Conservation (phyloP, 2,329 filamentous ascomycete genomes). For the Pezicula rhizophila region DNA sequence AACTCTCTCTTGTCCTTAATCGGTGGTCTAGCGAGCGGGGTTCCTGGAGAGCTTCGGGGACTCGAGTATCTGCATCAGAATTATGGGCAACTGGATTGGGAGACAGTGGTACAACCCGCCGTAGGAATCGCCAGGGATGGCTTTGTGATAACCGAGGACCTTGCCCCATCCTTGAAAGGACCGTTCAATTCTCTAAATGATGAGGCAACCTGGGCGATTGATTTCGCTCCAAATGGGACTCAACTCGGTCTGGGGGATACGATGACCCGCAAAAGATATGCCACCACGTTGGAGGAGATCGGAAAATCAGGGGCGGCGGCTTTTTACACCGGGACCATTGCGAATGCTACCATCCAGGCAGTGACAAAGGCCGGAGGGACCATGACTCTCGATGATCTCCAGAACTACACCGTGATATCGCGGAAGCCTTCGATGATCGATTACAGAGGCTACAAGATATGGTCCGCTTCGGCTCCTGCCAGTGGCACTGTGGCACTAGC, state of each 20-base stretch:
- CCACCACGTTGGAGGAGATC: slow-evolving; percentile 71
- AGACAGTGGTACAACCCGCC: slow-evolving; percentile 50
- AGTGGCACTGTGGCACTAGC: slow-evolving; percentile 71
- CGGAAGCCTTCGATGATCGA: slow-evolving; percentile 57
- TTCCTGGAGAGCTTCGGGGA: slow-evolving; percentile 42
- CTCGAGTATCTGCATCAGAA: slow-evolving; percentile 33
- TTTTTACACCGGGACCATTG: slow-evolving; percentile 69
- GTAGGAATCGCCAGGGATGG: slow-evolving; percentile 53
- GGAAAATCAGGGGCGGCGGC: slow-evolving; percentile 64
- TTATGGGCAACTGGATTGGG: slow-evolving; percentile 48
- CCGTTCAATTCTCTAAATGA: slow-evolving; percentile 58
- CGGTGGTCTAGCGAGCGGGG: slow-evolving; percentile 51
- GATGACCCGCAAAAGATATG: slow-evolving; percentile 77
- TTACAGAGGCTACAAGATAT: slow-evolving; percentile 68
- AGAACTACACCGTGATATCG: slow-evolving; percentile 62
- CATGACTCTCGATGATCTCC: slow-evolving; percentile 75
- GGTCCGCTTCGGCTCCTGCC: slow-evolving; percentile 67
- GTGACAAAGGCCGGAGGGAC: slow-evolving; percentile 69
- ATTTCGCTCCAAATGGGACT: slow-evolving; percentile 81
- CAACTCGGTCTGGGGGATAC: slow-evolving; percentile 66
- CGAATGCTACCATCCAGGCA: slow-evolving; percentile 65
- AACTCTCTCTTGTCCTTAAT: slow-evolving; percentile 46
- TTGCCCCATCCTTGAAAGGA: slow-evolving; percentile 57
- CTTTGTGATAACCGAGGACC: slow-evolving; percentile 53
- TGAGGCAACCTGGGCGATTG: slow-evolving; percentile 74